phyloP scores from a whole-genome alignment of 2,329 filamentous ascomycete genomes.

The Keithomyces neogunnii region DNA sequence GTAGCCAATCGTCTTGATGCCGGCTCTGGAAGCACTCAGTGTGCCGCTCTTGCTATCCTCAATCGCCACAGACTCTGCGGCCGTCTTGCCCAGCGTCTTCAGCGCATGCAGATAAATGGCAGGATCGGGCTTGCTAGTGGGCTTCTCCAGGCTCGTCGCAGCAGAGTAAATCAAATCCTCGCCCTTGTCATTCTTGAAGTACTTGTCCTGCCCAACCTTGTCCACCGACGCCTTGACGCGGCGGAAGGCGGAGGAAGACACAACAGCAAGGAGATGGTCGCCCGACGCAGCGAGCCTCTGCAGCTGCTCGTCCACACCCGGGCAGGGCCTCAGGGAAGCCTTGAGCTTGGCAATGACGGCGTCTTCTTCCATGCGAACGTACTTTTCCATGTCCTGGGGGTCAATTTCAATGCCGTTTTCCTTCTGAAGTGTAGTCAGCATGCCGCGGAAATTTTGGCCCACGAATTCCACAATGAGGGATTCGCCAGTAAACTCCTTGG shows the following conservation, averaged over 20 bases:
- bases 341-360: conserved; percentile 75
- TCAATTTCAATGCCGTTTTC: conserved; percentile 66
- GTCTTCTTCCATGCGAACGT: conserved; percentile 71
- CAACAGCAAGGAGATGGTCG: conserved; percentile 69
- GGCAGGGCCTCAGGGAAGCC: conserved; percentile 58
- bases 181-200: conserved; percentile 45
- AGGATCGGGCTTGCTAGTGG: conserved; percentile 87
- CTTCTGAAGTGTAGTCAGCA: conserved; percentile 69
- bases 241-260: conserved; percentile 70
- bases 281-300: conserved; percentile 50
- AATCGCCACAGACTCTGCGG: conserved; percentile 67
- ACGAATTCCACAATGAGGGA: conserved; percentile 80
- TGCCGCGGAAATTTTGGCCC: conserved; percentile 89
- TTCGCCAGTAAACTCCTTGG: conserved; percentile 65
- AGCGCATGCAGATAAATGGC: conserved; percentile 78
- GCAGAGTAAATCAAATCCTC: conserved; percentile 71
- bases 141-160: conserved; percentile 65
- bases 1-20: conserved; percentile 76
- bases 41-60: conserved; percentile 87
- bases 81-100: conserved; percentile 60
- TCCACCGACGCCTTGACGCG: conserved; percentile 70
- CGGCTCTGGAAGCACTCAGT: conserved; percentile 62
- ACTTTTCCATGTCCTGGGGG: conserved; percentile 60
- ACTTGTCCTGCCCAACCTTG: conserved; percentile 72
- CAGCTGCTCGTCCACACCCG: conserved; percentile 59